phyloP scores from a whole-genome alignment of 2,329 filamentous ascomycete species.

The Neospermospora avenae region DNA sequence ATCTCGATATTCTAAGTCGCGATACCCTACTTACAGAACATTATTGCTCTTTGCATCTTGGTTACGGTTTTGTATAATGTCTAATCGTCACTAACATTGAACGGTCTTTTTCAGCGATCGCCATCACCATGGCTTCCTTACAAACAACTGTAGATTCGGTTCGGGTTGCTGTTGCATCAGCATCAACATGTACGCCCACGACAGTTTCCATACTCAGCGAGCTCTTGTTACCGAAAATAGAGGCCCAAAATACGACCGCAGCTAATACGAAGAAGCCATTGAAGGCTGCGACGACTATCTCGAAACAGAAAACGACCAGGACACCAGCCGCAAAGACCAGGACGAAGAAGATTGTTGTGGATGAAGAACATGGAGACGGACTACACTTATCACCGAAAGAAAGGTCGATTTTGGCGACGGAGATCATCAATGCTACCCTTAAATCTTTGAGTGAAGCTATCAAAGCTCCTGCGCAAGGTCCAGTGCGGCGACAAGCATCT shows the following conservation, averaged over 20 bases:
- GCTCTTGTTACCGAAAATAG: conserved; percentile 41
- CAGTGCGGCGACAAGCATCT: conserved; percentile 24
- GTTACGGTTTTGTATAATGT: conserved; percentile 33
- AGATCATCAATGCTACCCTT: conserved; percentile 67
- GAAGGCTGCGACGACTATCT: not conserved
- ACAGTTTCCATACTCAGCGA: conserved; percentile 45
- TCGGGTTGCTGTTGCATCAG: conserved; percentile 45
- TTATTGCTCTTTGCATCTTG: conserved; percentile 16
- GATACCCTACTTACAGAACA: not conserved
- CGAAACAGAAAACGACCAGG: conserved; percentile 27
- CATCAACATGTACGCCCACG: conserved; percentile 46
- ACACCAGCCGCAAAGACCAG: conserved; percentile 22
- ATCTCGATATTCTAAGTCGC: not conserved
- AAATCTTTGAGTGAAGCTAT: conserved; percentile 66
- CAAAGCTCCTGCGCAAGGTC: conserved; percentile 41
- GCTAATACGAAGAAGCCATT: conserved; percentile 9
- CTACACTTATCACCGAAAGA: conserved; percentile 53
- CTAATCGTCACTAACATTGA: conserved; percentile 31
- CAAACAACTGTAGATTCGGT: conserved; percentile 44
- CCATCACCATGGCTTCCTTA: conserved; percentile 40
- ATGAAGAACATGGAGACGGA: conserved; percentile 32
- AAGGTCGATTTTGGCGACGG: conserved; percentile 65
- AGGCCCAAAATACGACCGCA: conserved; percentile 6
- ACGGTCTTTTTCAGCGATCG: conserved; percentile 13
- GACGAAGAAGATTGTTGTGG: conserved; percentile 30